These are phyloP conservation scores for Eutypa lata DNA, from an alignment of 2,329 filamentous ascomycete genomes.

Conservation along the genomic window DNA sequence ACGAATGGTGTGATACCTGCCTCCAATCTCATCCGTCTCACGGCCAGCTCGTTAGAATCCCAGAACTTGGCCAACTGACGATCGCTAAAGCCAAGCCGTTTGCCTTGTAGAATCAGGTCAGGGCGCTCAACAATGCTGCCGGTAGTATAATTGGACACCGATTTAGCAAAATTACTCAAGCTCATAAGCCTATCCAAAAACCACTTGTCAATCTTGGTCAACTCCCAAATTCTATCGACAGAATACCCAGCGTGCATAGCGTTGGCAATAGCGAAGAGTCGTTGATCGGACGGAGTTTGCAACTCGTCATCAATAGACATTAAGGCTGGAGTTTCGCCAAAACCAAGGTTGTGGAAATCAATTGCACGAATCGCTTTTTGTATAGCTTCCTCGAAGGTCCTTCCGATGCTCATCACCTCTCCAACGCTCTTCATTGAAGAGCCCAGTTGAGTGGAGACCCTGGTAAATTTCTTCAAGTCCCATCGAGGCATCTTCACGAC, in stretches of 20 bases:
- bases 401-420: slow-evolving; percentile 97
- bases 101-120: slow-evolving; percentile 74
- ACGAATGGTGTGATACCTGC: slow-evolving; percentile 83
- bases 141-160: slow-evolving; percentile 65
- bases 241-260: slow-evolving; percentile 93
- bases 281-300: slow-evolving; percentile 95
- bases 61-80: slow-evolving; percentile 91
- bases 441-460: slow-evolving; percentile 90
- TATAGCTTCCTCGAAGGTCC: slow-evolving; percentile 96
- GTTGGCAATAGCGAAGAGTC: slow-evolving; percentile 95
- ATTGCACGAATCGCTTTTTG: slow-evolving; percentile 96
- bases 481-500: slow-evolving; percentile 98
- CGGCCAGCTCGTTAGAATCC: slow-evolving; percentile 89
- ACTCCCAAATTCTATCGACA: slow-evolving; percentile 95
- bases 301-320: slow-evolving; percentile 97
- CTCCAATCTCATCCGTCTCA: slow-evolving; percentile 81
- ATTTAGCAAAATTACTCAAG: slow-evolving; percentile 82
- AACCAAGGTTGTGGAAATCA: slow-evolving; percentile 92
- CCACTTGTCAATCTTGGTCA: slow-evolving; percentile 99
- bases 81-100: slow-evolving; percentile 92
- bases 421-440: slow-evolving; percentile 99
- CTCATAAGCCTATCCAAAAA: slow-evolving; percentile 91
- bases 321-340: slow-evolving; percentile 84
- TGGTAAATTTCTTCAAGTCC: slow-evolving; percentile 98
- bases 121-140: slow-evolving; percentile 63